Evolutionary conservation across 108 stramenopile genomes (phyloP).

Genomic region (Schizochytrium sp.): DNA sequence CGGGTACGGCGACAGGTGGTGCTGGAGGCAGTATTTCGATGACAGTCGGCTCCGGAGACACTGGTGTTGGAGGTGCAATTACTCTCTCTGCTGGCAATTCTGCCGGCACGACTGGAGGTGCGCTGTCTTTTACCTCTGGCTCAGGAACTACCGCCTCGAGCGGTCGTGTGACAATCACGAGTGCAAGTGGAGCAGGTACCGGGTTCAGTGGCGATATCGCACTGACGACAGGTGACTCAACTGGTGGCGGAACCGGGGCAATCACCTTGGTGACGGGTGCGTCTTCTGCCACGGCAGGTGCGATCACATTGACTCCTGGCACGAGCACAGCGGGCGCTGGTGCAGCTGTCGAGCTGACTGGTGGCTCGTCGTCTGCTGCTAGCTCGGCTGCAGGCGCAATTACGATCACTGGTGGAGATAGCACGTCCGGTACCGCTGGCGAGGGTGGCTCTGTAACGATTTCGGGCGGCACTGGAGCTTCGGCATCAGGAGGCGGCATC

Average conservation of each 20-base stretch:
- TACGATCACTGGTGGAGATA: background rate
- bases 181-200: background rate
- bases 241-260: background rate
- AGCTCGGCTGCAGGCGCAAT: background rate
- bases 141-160: slow-evolving; percentile 23
- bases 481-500: no score
- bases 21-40: slow-evolving; percentile 24
- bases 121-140: slow-evolving; percentile 38
- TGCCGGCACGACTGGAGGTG: slow-evolving; percentile 19
- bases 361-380: background rate
- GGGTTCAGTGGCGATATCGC: background rate
- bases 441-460: slow-evolving; percentile 27
- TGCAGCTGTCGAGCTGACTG: background rate
- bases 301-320: background rate
- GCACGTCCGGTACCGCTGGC: background rate
- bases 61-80: slow-evolving; percentile 34
- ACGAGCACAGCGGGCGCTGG: background rate
- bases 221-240: background rate
- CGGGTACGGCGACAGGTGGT: slow-evolving; percentile 6
- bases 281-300: background rate
- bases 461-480: no score
- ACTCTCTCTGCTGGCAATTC: slow-evolving; percentile 29
- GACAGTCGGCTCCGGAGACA: slow-evolving; percentile 28
- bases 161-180: background rate
- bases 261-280: background rate